Evolutionary conservation across 140 eudicot species (phyloP).

Genomic region (Eryngium alpinum): DNA sequence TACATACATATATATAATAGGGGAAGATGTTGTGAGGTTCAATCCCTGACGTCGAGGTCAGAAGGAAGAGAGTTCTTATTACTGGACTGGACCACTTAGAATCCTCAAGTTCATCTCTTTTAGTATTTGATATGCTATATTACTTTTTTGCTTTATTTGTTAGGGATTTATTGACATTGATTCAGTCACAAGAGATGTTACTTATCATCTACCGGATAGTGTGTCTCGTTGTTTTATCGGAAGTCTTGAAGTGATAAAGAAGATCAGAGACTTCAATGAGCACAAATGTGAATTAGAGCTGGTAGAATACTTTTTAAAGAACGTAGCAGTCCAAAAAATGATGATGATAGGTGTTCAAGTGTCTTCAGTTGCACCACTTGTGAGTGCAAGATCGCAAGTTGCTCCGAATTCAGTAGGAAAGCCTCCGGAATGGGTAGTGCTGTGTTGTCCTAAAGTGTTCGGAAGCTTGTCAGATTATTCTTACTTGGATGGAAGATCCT

Average conservation of each 20-base stretch:
- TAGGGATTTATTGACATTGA: not conserved
- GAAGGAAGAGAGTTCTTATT: no score
- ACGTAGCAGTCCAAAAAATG: not conserved
- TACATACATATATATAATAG: not conserved
- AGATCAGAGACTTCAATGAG: slow-evolving; percentile 6
- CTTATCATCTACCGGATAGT: not conserved
- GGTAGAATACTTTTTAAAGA: slow-evolving; percentile 16
- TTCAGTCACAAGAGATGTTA: not conserved
- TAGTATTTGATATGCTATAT: no score
- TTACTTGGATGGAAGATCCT: not conserved
- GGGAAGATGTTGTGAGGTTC: not conserved
- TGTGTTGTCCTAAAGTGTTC: no score
- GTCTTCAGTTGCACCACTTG: not conserved
- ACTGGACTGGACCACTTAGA: no score
- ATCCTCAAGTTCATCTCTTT: not conserved
- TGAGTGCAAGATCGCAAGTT: not conserved
- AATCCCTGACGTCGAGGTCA: no score
- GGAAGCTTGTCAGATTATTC: not conserved
- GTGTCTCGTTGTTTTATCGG: slow-evolving; percentile 1
- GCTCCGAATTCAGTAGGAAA: not conserved
- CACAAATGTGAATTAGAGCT: slow-evolving; percentile 14
- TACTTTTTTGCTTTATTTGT: not conserved
- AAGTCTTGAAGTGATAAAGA: not conserved
- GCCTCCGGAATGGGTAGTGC: no score
- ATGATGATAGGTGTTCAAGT: slow-evolving; percentile 7